phyloP scores from a whole-genome alignment of 768 basidiomycete genomes.

The Boletus coccyginus region DNA sequence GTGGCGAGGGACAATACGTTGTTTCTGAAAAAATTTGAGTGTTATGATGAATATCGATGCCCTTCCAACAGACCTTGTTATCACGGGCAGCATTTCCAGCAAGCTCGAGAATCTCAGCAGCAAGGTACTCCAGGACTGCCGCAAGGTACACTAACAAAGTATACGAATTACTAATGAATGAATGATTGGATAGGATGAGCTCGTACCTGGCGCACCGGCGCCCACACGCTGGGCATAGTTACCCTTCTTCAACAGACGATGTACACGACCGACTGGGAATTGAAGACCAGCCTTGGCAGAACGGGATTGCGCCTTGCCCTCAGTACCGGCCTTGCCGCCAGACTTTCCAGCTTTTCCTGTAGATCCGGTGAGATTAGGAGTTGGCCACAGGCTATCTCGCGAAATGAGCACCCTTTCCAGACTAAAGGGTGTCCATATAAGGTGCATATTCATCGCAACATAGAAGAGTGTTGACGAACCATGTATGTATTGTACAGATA shows the following conservation, averaged over 20 bases:
- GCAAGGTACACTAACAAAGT: constrained; percentile 71
- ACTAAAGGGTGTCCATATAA: constrained; percentile 16
- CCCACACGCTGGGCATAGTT: constrained; percentile 89
- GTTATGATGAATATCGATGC: neutral
- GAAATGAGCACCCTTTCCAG: constrained; percentile 30
- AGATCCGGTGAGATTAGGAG: constrained; percentile 9
- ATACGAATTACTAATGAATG: neutral
- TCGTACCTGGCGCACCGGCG: constrained; percentile 79
- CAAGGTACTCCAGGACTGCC: constrained; percentile 88
- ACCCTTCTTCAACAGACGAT: constrained; percentile 83
- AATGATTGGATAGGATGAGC: constrained; percentile 6
- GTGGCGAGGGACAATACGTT: constrained; percentile 93
- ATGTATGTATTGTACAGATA: constrained; percentile 24
- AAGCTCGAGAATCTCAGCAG: constrained; percentile 90
- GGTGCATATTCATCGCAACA: neutral
- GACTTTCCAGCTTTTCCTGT: constrained; percentile 50
- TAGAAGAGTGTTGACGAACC: constrained; percentile 17
- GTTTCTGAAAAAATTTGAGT: constrained; percentile 48
- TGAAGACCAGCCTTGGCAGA: constrained; percentile 75
- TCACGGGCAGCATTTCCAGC: constrained; percentile 73
- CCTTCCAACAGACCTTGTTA: constrained; percentile 25
- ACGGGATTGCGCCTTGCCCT: constrained; percentile 62
- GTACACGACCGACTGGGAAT: constrained; percentile 92
- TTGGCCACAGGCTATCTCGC: neutral
- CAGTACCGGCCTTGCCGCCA: constrained; percentile 48